A percentile compares a stretch with the other conserved stretches of the same genome.
phyloP scores from a whole-genome alignment of 345 rosid species.

The Cardiospermum halicacabum region DNA sequence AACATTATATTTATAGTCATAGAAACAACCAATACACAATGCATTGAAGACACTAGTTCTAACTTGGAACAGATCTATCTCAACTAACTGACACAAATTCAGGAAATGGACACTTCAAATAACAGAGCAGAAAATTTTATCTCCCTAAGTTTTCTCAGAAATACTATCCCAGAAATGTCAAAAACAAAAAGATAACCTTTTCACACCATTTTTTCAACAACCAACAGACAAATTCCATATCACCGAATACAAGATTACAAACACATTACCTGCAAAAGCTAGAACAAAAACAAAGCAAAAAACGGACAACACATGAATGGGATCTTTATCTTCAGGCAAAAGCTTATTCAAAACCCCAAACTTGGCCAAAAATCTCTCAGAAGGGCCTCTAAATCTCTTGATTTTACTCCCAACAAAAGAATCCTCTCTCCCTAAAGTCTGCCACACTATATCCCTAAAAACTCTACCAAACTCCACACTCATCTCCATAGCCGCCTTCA shows the following conservation, averaged over 20 bases:
- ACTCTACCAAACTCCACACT: slow-evolving; percentile 54
- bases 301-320: slow-evolving; percentile 51
- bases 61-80: neutral
- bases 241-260: neutral
- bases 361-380: slow-evolving; percentile 23
- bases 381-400: slow-evolving; percentile 29
- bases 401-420: slow-evolving; percentile 39
- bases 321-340: slow-evolving; percentile 71
- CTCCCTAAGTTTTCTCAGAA: neutral
- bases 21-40: neutral
- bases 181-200: neutral
- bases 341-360: slow-evolving; percentile 36
- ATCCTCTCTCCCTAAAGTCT: slow-evolving; percentile 51
- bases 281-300: slow-evolving; percentile 42
- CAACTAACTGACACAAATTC: neutral
- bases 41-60: neutral
- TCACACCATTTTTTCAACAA: neutral
- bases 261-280: slow-evolving; percentile 48
- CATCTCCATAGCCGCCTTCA: slow-evolving; percentile 51
- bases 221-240: neutral
- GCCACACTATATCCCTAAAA: slow-evolving; percentile 55
- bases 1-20: slow-evolving; percentile 2
- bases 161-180: neutral
- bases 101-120: neutral
- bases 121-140: neutral